Percentiles rank a stretch among this genome's conserved stretches.
phyloP scores from a whole-genome alignment of 306 rosid species.

The Quercus berberidifolia region DNA sequence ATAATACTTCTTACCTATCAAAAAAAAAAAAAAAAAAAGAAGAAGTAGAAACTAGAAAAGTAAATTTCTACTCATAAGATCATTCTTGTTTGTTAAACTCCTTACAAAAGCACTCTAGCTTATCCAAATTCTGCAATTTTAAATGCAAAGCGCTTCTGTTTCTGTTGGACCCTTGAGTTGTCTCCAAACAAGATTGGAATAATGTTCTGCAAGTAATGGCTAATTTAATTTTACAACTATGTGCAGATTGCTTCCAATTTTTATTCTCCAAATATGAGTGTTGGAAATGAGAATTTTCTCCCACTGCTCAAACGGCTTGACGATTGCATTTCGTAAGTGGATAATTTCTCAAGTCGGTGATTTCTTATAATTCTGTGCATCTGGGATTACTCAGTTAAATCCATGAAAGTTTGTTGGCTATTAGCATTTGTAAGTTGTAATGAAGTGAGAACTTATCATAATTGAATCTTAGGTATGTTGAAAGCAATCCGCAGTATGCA shows the following conservation, averaged over 20 bases:
- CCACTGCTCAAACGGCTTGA: slow-evolving; percentile 93
- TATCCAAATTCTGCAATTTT: background rate
- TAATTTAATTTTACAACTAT: slow-evolving; percentile 20
- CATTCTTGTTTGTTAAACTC: background rate
- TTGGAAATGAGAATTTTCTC: slow-evolving; percentile 80
- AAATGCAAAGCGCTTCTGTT: background rate
- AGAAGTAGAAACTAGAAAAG: background rate
- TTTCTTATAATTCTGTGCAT: slow-evolving; percentile 1
- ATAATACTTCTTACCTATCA: no score
- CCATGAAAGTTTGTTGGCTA: background rate
- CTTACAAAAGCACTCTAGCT: background rate
- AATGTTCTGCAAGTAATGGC: slow-evolving; percentile 9
- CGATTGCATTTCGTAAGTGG: slow-evolving; percentile 94
- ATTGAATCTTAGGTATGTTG: slow-evolving; percentile 67
- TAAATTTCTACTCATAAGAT: background rate
- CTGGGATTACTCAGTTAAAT: background rate
- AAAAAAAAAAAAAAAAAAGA: no score
- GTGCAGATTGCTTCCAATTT: slow-evolving; percentile 83
- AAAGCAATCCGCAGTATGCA: slow-evolving; percentile 89
- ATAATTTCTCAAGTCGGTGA: background rate
- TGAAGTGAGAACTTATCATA: background rate
- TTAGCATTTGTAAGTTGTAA: slow-evolving; percentile 10
- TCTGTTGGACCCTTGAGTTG: background rate
- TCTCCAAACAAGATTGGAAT: background rate
- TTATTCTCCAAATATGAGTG: slow-evolving; percentile 91